Base-by-base conservation (phyloP, 164 flowering plant species). In the Macadamia integrifolia region DNA sequence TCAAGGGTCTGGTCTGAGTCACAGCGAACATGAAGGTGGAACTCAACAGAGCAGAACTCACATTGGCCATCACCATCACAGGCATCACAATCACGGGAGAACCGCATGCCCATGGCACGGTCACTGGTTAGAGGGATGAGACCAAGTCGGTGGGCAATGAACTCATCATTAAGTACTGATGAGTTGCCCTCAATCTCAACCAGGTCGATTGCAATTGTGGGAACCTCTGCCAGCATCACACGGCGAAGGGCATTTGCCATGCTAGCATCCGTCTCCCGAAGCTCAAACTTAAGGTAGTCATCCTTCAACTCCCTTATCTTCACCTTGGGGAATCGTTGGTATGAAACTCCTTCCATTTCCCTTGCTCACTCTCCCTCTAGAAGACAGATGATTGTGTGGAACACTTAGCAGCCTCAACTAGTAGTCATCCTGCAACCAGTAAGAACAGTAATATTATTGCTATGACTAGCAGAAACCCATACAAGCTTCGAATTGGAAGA, bases 11-110 rank as follows among this genome's bases (percentile, higher is more conserved):
- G 85, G 57, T 94, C 99, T 15, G 67, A 52, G 48, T 77, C 67
- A 68, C 97, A 90, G 62, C 80, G 84, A 10, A 86, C 97, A 2
- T 81, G 61, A 13, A 94, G 79, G 56, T 89, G 87, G 66, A 92
- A 92, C 90, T 95, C 98, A 18, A 92, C 97, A 42, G 97, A 90
- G 78, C 99, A 94, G 71, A 69, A 90, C 84, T 94, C 98, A 70
- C 98, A 93, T 79, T 88, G 96, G 6, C 98, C 98, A 63, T 93
- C 98, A 0, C 98, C 98, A 66, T 93, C 98, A 63, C 98, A 93
- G 29, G 93, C 89, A 74, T 91, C 93, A 64, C 98, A 93, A 75
- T 93, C 97, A 13, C 97, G 85, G 6, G 95, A 88, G 85, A 93
- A 89, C 32, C 97, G 85, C 98, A 92, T 94, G 63, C 63, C 13